Base-by-base conservation (phyloP, 805 yeast species). In the Hanseniaspora nectarophila region DNA sequence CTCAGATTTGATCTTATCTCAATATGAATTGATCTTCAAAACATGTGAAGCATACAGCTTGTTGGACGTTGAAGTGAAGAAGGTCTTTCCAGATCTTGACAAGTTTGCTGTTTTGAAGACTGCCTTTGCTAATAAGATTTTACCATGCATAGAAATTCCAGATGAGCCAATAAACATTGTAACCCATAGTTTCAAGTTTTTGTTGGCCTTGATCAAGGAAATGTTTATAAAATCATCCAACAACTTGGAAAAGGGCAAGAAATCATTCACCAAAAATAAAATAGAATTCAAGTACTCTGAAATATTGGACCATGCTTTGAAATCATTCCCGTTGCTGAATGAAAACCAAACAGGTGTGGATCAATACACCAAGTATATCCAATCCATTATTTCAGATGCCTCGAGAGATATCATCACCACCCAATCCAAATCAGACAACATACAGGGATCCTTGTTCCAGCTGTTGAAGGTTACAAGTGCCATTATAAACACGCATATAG, bases 141-240 rank as follows among this genome's bases (percentile, higher is more conserved):
- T 90, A 16, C 98, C 98, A 0, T 80, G 95, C 0, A 71, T 83
- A 10, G 94, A 86, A 53, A 73, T 88, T 15, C 95, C 96, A 0
- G 95, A 86, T 47, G 68, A 75, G 49, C 97, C 98, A 0, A 61
- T 63, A 9, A 72, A 67, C 1, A 67, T 84, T 0, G 59, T 92
- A 1, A 61, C 68, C 1, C 69, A 69, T 13, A 85, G 94, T 80
- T 73, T 78, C 4, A 69, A 67, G 1, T 73, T 78, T 34, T 70
- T 92, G 54, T 78, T 76, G 5, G 62, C 63, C 0, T 66, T 78
- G 2, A 87, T 89, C 60, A 67, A 72, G 33, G 61, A 69, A 10
- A 81, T 81, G 57, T 92, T 92, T 65, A 73, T 73, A 44, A 72
- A 72, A 39, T 95, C 96, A 0, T 83, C 96, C 1, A 64, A 68